Evolutionary conservation across 495 filamentous ascomycete species (phyloP), one percentile per base, ranked within the genome.

Genomic region (Aspergillus sparsus): DNA sequence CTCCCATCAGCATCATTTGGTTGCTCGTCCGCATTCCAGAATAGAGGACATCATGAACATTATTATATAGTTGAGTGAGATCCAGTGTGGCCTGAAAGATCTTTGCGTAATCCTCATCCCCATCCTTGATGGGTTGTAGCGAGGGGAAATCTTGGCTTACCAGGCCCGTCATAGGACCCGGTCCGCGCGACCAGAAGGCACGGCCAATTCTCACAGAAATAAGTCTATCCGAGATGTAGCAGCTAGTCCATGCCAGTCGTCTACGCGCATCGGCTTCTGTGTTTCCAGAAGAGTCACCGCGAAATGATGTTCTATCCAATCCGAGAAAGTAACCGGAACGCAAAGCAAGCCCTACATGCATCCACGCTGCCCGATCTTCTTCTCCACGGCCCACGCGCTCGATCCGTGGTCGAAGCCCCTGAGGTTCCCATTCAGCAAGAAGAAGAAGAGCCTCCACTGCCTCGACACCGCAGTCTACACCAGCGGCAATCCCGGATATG

Each of bases 361-460:
- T 87, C 85, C 85, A 88, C 4, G 83, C 82, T 35, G 84, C 83
- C 44, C 84, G 78, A 62, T 88, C 85, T 68, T 88, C 85, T 68
- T 87, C 83, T 9, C 85, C 85, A 33, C 82, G 77, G 0, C 85
- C 85, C 12, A 87, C 83, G 15, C 80, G 73, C 58, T 83, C 80
- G 27, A 78, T 71, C 13, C 61, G 79, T 45, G 72, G 75, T 13
- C 82, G 75, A 6, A 82, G 74, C 5, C 81, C 81, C 37, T 87
- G 85, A 0, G 85, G 85, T 39, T 84, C 84, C 84, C 84, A 87
- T 64, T 88, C 85, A 1, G 85, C 85, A 12, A 87, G 75, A 9
- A 88, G 65, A 8, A 88, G 74, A 7, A 88, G 71, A 27, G 85
- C 81, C 64, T 88, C 84, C n/a, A 87, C 83, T 13, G 84, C 82